Conservation (phyloP, 371 early-diverging fungal genomes). For the Thermomucor indicae-seudaticae region DNA sequence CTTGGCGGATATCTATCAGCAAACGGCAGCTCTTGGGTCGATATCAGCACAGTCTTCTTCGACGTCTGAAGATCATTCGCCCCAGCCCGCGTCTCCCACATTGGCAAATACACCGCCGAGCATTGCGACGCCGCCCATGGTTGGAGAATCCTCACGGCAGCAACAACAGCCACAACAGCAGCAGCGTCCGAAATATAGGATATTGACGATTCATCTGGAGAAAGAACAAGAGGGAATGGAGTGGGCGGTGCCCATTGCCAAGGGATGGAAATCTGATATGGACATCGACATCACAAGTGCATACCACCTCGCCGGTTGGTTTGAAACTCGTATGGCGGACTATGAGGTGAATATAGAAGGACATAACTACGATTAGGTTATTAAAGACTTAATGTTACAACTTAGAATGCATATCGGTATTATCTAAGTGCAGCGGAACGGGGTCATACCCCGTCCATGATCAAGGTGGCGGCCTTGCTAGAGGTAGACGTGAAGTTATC, state of each 20-base stretch:
- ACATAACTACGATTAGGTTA: neutral
- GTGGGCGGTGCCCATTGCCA: conserved; percentile 24
- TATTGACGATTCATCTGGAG: conserved; percentile 47
- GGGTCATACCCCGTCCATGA: conserved; percentile 42
- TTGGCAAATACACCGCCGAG: conserved; percentile 27
- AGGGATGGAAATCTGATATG: conserved; percentile 28
- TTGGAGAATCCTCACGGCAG: conserved; percentile 1
- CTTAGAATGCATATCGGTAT: conserved; percentile 37
- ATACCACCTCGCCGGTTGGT: conserved; percentile 43
- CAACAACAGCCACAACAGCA: conserved; percentile 8
- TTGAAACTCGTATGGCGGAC: conserved; percentile 36
- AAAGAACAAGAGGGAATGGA: conserved; percentile 33
- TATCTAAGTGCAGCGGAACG: conserved; percentile 40
- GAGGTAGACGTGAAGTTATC: conserved; percentile 17
- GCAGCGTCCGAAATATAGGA: conserved; percentile 28
- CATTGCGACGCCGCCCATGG: conserved; percentile 1
- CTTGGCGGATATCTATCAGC: conserved; percentile 33
- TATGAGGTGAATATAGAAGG: conserved; percentile 22
- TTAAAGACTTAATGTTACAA: neutral
- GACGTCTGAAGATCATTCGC: conserved; percentile 20
- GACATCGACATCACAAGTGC: conserved; percentile 43
- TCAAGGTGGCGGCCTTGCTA: conserved; percentile 39
- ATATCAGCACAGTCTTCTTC: conserved; percentile 26
- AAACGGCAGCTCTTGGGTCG: conserved; percentile 26
- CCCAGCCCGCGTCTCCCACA: conserved; percentile 35